phyloP scores from a whole-genome alignment of 306 rosid genomes.

The Herpetospermum pedunculosum region DNA sequence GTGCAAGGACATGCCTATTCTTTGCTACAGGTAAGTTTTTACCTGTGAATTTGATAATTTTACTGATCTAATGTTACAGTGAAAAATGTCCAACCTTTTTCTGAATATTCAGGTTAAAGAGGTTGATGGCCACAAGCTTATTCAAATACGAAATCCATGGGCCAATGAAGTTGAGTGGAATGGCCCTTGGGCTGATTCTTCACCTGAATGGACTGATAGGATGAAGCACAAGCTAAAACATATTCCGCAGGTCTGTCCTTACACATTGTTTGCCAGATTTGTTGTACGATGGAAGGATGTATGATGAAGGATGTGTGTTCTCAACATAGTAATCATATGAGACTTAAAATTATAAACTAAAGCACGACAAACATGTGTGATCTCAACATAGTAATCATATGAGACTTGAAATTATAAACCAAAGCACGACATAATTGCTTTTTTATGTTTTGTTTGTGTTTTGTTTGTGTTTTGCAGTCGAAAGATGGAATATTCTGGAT shows the following conservation, averaged over 20 bases:
- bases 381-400: not conserved
- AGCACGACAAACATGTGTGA: not conserved
- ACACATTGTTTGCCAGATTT: not conserved
- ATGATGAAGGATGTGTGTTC: not conserved
- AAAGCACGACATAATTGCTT: not conserved
- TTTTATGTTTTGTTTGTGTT: too few species aligned
- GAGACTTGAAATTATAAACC: slow-evolving; percentile 6
- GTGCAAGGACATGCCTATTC: slow-evolving; percentile 99
- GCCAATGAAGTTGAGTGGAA: slow-evolving; percentile 99
- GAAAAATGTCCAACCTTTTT: not conserved
- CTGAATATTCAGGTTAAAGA: slow-evolving; percentile 55
- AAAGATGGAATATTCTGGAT: slow-evolving; percentile 98
- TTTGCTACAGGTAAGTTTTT: slow-evolving; percentile 57
- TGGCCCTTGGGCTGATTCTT: slow-evolving; percentile 97
- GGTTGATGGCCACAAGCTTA: slow-evolving; percentile 96
- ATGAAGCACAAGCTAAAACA: slow-evolving; percentile 94
- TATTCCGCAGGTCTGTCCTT: slow-evolving; percentile 58
- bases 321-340: not conserved
- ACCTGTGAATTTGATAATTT: not conserved
- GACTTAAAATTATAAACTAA: not conserved
- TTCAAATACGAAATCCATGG: slow-evolving; percentile 99
- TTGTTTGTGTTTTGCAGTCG: slow-evolving; percentile 39
- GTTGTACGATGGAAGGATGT: not conserved
- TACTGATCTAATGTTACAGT: not conserved
- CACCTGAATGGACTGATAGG: slow-evolving; percentile 94